These are phyloP conservation scores for Boletellus sp. DNA, from an alignment of 768 basidiomycete species.

Conservation along the genomic window DNA sequence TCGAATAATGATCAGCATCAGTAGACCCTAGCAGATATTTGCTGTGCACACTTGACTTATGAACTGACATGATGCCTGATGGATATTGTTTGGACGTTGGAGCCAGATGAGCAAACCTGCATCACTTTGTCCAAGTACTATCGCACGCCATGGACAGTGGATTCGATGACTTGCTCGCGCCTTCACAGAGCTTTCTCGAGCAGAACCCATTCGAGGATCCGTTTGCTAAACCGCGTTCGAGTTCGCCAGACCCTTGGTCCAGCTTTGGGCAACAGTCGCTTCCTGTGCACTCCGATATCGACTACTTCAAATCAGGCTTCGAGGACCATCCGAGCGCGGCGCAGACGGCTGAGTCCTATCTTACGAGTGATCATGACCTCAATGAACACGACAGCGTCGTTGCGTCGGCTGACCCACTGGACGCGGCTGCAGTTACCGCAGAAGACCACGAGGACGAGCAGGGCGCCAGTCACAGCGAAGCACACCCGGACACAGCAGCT, in stretches of 20 bases:
- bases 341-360: constrained; percentile 34
- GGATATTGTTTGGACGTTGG: constrained; percentile 8
- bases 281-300: constrained; percentile 20
- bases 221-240: constrained; percentile 57
- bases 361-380: constrained; percentile 34
- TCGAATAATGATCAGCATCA: constrained; percentile 49
- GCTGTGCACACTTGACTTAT: constrained; percentile 14
- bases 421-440: constrained; percentile 34
- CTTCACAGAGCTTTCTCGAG: constrained; percentile 59
- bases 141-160: constrained; percentile 50
- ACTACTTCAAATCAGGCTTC: constrained; percentile 28
- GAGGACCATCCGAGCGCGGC: constrained; percentile 23
- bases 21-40: no score
- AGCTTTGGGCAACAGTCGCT: constrained; percentile 45
- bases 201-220: constrained; percentile 76
- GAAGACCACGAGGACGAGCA: constrained; percentile 32
- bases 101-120: not conserved
- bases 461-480: constrained; percentile 10
- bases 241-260: constrained; percentile 76
- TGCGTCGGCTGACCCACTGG: constrained; percentile 38
- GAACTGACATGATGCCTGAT: not conserved
- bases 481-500: constrained; percentile 8
- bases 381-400: constrained; percentile 17
- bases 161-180: constrained; percentile 72
- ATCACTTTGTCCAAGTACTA: not conserved